phyloP scores from a whole-genome alignment of 495 filamentous ascomycete genomes.

The Tricharina praecox region DNA sequence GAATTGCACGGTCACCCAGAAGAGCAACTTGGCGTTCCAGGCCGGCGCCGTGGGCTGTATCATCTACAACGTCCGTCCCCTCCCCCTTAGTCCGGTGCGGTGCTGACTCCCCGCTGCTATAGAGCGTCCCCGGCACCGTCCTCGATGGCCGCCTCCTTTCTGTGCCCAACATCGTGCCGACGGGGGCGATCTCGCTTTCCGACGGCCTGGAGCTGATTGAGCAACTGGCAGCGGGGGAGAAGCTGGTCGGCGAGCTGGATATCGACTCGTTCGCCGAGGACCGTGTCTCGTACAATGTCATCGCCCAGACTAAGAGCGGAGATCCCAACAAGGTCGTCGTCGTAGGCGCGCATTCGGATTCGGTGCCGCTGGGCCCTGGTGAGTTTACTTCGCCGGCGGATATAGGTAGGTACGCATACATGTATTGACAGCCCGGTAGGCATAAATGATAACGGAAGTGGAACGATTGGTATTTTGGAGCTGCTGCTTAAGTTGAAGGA shows the following conservation, averaged over 20 bases:
- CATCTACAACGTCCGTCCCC: constrained; percentile 36
- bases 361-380: constrained; percentile 10
- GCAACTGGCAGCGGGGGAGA: neutral
- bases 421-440: no score
- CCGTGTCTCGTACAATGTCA: constrained; percentile 36
- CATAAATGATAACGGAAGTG: constrained; percentile 39
- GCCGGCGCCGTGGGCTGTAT: constrained; percentile 45
- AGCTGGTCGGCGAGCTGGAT: constrained; percentile 32
- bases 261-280: constrained; percentile 33
- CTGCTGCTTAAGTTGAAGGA: constrained; percentile 35
- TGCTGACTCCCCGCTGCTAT: neutral
- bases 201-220: constrained; percentile 2
- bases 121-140: constrained; percentile 10
- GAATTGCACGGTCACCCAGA: constrained; percentile 39
- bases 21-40: constrained; percentile 35
- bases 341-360: constrained; percentile 40
- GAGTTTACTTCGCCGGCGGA: no score
- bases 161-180: constrained; percentile 34
- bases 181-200: constrained; percentile 37
- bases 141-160: constrained; percentile 16
- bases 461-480: constrained; percentile 37
- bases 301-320: constrained; percentile 38
- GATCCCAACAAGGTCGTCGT: constrained; percentile 41
- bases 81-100: neutral
- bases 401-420: no score